phyloP scores from a whole-genome alignment of 2,329 filamentous ascomycete genomes.

The Claviceps cyperi region DNA sequence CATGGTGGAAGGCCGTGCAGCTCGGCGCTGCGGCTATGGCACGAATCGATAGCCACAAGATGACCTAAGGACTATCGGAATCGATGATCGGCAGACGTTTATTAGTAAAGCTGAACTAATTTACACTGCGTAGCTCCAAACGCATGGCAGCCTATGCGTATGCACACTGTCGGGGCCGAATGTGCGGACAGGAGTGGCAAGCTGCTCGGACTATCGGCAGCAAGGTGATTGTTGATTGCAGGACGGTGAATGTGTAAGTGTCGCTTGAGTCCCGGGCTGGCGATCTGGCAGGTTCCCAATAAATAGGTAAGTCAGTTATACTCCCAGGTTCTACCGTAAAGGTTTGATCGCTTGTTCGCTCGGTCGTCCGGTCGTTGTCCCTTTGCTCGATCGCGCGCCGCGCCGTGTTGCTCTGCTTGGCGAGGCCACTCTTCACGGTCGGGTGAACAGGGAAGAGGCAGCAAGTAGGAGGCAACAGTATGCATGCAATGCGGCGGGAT shows the following conservation, averaged over 20 bases:
- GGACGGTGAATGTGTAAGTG: background rate
- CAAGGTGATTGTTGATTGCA: background rate
- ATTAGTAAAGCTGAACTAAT: too few relatives aligned
- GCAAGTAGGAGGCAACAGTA: background rate
- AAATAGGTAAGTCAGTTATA: background rate
- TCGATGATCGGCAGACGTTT: background rate
- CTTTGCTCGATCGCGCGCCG: background rate
- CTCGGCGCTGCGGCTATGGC: slow-evolving; percentile 1
- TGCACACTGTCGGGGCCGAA: background rate
- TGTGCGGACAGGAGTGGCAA: background rate
- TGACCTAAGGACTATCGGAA: background rate
- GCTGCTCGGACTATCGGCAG: background rate
- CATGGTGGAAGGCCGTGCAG: slow-evolving; percentile 42
- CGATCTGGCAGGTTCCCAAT: background rate
- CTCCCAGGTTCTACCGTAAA: background rate
- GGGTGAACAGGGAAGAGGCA: background rate
- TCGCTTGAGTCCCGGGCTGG: background rate
- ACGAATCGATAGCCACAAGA: background rate
- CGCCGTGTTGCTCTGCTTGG: background rate
- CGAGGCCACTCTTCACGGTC: background rate
- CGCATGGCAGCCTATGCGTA: slow-evolving; percentile 1
- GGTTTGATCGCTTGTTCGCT: background rate
- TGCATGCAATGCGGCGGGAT: background rate
- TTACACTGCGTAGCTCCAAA: background rate
- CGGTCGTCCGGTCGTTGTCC: background rate